Percentiles rank a stretch among this genome's conserved stretches.
Conservation (phyloP, 2,329 filamentous ascomycete genomes). For the Periconia digitata region DNA sequence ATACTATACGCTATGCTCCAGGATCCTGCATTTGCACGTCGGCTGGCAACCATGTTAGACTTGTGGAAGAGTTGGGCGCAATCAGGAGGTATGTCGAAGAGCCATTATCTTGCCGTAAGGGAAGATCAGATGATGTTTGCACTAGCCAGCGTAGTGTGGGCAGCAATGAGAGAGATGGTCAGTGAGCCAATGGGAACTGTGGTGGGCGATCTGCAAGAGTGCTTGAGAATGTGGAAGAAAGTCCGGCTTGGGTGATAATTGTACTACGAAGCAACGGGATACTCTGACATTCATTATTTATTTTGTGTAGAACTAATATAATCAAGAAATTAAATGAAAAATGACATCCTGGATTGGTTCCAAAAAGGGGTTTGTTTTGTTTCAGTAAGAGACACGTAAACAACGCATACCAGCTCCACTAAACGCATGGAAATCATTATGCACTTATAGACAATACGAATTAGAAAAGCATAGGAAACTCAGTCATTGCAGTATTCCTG, state of each 20-base stretch:
- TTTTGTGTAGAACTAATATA: no score
- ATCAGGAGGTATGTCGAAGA: slow-evolving; percentile 30
- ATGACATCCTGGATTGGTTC: no score
- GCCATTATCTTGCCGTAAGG: slow-evolving; percentile 25
- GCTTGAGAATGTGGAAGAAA: slow-evolving; percentile 32
- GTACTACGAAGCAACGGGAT: no score
- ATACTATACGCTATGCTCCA: slow-evolving; percentile 23
- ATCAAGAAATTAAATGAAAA: no score
- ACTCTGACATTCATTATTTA: no score
- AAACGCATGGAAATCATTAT: background rate
- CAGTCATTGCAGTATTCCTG: background rate
- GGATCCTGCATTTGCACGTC: slow-evolving; percentile 16
- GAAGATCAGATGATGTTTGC: slow-evolving; percentile 22
- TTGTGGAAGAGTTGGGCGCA: slow-evolving; percentile 28
- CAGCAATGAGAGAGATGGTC: slow-evolving; percentile 16
- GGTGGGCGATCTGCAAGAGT: slow-evolving; percentile 30
- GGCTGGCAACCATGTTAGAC: slow-evolving; percentile 23
- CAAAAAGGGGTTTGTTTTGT: no score
- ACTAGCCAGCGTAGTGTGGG: slow-evolving; percentile 23
- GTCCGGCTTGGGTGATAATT: slow-evolving; percentile 22
- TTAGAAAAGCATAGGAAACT: background rate
- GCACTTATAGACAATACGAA: background rate
- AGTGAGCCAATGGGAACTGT: slow-evolving; percentile 24
- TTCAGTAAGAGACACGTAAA: no score
- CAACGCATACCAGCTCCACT: background rate